A percentile compares a stretch with the other conserved stretches of the same genome.
Evolutionary conservation across 1,284 basidiomycete species (phyloP).

Genomic region (Gymnopus androsaceus): DNA sequence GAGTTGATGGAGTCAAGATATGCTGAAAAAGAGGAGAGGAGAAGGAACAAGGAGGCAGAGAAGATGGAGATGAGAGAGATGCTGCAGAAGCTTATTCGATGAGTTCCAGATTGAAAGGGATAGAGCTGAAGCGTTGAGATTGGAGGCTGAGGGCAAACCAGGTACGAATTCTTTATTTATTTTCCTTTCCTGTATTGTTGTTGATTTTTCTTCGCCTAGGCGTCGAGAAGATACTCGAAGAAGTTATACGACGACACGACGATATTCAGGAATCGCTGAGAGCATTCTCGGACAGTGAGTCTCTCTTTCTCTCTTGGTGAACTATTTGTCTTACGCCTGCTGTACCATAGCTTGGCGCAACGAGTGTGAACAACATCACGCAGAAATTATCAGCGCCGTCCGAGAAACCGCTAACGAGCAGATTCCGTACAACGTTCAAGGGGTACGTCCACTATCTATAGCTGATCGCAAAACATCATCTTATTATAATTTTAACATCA

Average conservation of each 20-base stretch:
- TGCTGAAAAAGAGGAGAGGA: constrained; percentile 55
- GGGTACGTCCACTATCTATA: constrained; percentile 42
- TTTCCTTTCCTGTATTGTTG: neutral
- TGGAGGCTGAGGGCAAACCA: constrained; percentile 48
- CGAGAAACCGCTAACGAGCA: constrained; percentile 66
- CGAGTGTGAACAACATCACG: constrained; percentile 61
- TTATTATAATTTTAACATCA: neutral
- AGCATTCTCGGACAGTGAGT: constrained; percentile 56
- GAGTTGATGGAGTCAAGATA: constrained; percentile 57
- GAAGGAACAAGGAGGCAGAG: constrained; percentile 55
- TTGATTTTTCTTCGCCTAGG: constrained; percentile 33
- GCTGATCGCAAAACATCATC: constrained; percentile 7
- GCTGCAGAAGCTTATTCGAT: constrained; percentile 54
- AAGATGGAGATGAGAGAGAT: constrained; percentile 57
- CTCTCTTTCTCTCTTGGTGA: neutral
- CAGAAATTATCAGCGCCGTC: constrained; percentile 63
- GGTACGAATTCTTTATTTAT: constrained; percentile 36
- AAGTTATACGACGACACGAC: constrained; percentile 51
- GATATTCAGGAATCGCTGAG: constrained; percentile 53
- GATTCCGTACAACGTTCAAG: constrained; percentile 76
- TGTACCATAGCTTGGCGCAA: constrained; percentile 54
- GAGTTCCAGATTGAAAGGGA: constrained; percentile 52
- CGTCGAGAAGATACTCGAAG: constrained; percentile 54
- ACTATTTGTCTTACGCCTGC: constrained; percentile 7
- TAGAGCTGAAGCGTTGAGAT: constrained; percentile 51